Evolutionary conservation across 1,139 yeast species (phyloP).

Genomic region (Suhomyces choctaworum): DNA sequence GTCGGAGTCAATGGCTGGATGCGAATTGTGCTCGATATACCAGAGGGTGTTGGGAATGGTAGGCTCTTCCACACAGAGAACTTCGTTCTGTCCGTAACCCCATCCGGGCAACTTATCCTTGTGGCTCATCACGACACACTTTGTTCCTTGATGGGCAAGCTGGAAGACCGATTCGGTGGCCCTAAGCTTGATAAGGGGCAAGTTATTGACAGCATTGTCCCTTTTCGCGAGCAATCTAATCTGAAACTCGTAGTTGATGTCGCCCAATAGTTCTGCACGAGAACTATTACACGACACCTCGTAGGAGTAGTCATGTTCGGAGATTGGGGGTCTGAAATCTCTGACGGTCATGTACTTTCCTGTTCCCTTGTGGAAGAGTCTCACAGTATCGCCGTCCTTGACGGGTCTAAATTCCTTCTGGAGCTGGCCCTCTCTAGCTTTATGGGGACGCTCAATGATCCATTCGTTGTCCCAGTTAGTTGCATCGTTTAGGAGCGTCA

Average conservation of each 20-base stretch:
- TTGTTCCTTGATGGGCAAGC: slow-evolving; percentile 57
- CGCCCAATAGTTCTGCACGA: slow-evolving; percentile 42
- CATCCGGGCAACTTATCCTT: slow-evolving; percentile 62
- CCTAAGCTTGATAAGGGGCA: slow-evolving; percentile 43
- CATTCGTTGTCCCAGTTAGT: slow-evolving; percentile 62
- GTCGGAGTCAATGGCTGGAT: slow-evolving; percentile 44
- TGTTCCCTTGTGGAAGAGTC: slow-evolving; percentile 62
- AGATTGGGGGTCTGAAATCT: slow-evolving; percentile 67
- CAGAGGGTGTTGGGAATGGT: slow-evolving; percentile 59
- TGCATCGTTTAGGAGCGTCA: slow-evolving; percentile 56
- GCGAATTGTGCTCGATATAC: slow-evolving; percentile 62
- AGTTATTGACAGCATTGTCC: slow-evolving; percentile 28
- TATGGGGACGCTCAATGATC: slow-evolving; percentile 54
- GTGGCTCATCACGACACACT: slow-evolving; percentile 65
- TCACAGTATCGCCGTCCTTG: slow-evolving; percentile 51
- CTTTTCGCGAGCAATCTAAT: slow-evolving; percentile 36
- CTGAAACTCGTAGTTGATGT: slow-evolving; percentile 54
- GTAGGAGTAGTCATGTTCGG: slow-evolving; percentile 76
- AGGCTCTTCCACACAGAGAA: slow-evolving; percentile 69
- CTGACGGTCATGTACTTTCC: slow-evolving; percentile 60
- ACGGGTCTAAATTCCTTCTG: slow-evolving; percentile 38
- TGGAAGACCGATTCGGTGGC: slow-evolving; percentile 60
- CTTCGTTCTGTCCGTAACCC: slow-evolving; percentile 75
- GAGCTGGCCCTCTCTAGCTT: slow-evolving; percentile 32
- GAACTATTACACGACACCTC: slow-evolving; percentile 72